phyloP scores from a whole-genome alignment of 805 yeast genomes.

The Lachancea quebecensis region DNA sequence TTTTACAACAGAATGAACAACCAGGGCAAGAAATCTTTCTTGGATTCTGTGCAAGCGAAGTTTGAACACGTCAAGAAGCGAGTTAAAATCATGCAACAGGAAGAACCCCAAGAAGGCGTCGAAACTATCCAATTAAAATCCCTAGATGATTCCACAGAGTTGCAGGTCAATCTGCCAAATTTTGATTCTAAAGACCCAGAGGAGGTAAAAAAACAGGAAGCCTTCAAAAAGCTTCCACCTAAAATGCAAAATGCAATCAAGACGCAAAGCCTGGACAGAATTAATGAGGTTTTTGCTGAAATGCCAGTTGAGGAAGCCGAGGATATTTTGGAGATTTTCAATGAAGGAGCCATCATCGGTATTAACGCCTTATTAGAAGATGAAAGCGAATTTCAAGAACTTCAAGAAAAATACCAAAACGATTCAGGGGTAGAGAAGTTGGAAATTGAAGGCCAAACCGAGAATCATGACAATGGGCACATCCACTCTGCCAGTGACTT shows the following conservation, averaged over 20 bases:
- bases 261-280: constrained; percentile 64
- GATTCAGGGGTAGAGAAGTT: constrained; percentile 15
- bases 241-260: constrained; percentile 70
- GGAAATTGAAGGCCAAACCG: constrained; percentile 11
- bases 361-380: constrained; percentile 70
- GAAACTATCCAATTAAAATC: constrained; percentile 84
- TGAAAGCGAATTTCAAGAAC: constrained; percentile 58
- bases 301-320: constrained; percentile 79
- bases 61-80: constrained; percentile 67
- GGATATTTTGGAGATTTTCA: constrained; percentile 59
- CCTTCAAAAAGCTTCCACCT: constrained; percentile 51
- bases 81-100: constrained; percentile 61
- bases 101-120: constrained; percentile 45
- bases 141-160: constrained; percentile 73
- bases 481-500: constrained; percentile 7
- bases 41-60: constrained; percentile 68
- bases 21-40: constrained; percentile 65
- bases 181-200: constrained; percentile 42
- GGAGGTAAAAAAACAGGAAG: constrained; percentile 40
- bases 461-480: constrained; percentile 14
- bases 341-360: constrained; percentile 77
- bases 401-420: constrained; percentile 39
- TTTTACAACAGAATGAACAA: constrained; percentile 31
- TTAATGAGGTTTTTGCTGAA: constrained; percentile 72
- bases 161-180: constrained; percentile 64